A percentile compares a stretch with the other conserved stretches of the same genome.
phyloP scores from a whole-genome alignment of 1,284 basidiomycete species.

The Volvariella volvacea region DNA sequence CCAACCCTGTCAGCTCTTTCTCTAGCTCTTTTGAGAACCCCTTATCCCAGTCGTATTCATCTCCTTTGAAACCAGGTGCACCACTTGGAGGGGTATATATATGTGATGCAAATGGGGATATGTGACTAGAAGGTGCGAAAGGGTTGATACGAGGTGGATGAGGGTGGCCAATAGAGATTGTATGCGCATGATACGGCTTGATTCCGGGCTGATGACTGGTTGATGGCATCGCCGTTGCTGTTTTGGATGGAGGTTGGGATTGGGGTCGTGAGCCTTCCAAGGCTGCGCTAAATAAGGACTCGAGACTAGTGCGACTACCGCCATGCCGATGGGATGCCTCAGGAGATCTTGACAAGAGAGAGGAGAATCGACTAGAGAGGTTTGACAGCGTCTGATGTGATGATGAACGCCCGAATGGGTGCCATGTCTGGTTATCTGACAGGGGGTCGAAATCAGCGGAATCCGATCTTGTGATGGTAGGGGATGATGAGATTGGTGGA shows the following conservation, averaged over 20 bases:
- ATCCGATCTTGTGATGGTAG: not conserved
- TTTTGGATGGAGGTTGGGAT: not conserved
- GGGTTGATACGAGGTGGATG: conserved; percentile 17
- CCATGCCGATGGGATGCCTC: not conserved
- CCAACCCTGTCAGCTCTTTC: conserved; percentile 17
- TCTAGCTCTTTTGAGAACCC: conserved; percentile 37
- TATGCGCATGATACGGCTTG: conserved; percentile 10
- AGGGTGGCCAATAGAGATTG: conserved; percentile 6
- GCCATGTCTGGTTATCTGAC: not conserved
- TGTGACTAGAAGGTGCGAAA: conserved; percentile 14
- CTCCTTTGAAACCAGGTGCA: conserved; percentile 73
- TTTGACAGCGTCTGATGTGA: conserved; percentile 25
- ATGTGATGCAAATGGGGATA: conserved; percentile 52
- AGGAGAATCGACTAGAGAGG: not conserved
- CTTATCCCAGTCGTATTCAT: conserved; percentile 48
- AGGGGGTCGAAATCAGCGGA: not conserved
- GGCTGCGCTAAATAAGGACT: conserved; percentile 5
- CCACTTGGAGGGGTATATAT: conserved; percentile 61
- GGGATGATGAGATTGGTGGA: conserved; percentile 12
- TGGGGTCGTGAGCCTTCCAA: not conserved
- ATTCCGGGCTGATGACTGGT: conserved; percentile 7
- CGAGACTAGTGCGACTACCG: not conserved
- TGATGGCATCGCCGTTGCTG: conserved; percentile 9
- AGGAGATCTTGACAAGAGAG: conserved; percentile 2
- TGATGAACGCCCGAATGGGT: conserved; percentile 10